Evolutionary conservation across 106 monocot genomes (phyloP).

Genomic region (Phalaenopsis equestris): DNA sequence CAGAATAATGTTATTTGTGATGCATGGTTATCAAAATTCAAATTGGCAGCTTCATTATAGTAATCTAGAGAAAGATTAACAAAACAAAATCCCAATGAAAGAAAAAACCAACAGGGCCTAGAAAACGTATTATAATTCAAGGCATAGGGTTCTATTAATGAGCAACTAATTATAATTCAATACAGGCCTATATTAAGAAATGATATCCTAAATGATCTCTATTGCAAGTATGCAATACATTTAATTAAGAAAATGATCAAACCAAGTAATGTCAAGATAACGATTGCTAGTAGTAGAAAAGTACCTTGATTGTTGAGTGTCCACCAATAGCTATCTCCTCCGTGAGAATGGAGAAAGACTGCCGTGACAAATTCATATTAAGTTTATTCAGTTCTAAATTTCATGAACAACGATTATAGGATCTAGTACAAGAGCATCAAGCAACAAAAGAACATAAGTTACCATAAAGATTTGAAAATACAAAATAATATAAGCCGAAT

Average conservation of each 20-base stretch:
- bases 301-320: not conserved
- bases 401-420: not conserved
- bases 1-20: not conserved
- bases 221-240: not conserved
- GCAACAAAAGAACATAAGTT: not conserved
- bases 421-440: not conserved
- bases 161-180: not conserved
- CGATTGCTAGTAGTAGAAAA: not conserved
- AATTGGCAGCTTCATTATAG: not conserved
- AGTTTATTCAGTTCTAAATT: conserved; percentile 2
- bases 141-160: not conserved
- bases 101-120: not conserved
- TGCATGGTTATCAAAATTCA: not conserved
- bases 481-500: not conserved
- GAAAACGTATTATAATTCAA: not conserved
- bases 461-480: not conserved
- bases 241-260: not conserved
- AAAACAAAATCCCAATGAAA: not conserved
- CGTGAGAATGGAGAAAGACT: not conserved
- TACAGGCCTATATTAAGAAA: too few species aligned
- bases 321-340: not conserved
- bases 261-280: not conserved
- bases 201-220: not conserved
- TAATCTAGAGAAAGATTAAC: not conserved
- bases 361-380: not conserved